Percentiles rank a stretch among this genome's conserved stretches.
These are phyloP conservation scores for Pulveroboletus frians DNA, from an alignment of 768 basidiomycete species.

Conservation along the genomic window DNA sequence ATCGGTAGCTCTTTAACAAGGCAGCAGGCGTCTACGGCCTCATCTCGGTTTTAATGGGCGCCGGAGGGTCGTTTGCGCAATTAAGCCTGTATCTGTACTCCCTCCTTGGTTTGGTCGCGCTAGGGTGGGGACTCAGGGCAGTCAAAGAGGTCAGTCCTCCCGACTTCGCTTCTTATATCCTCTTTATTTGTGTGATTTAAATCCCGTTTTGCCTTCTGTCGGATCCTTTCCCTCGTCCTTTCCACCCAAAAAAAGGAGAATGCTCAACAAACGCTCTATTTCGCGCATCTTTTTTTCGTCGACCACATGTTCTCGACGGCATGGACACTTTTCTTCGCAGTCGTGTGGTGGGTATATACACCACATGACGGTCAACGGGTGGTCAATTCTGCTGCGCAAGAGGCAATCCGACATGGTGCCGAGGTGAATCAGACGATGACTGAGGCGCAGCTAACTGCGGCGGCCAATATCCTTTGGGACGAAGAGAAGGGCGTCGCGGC, in stretches of 20 bases:
- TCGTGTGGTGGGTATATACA: constrained; percentile 86
- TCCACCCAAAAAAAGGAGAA: constrained; percentile 61
- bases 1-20: constrained; percentile 80
- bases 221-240: background rate
- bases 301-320: constrained; percentile 88
- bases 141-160: constrained; percentile 66
- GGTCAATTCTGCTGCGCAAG: constrained; percentile 82
- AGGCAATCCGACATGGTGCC: constrained; percentile 69
- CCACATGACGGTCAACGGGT: constrained; percentile 85
- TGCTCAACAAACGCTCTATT: constrained; percentile 74
- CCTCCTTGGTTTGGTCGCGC: constrained; percentile 68
- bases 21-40: constrained; percentile 97
- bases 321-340: constrained; percentile 90
- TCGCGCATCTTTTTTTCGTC: constrained; percentile 87
- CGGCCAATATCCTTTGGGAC: constrained; percentile 84
- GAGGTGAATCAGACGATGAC: constrained; percentile 51
- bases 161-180: background rate
- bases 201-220: background rate
- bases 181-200: constrained; percentile 9
- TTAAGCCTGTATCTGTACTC: constrained; percentile 93
- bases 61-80: constrained; percentile 91
- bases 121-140: constrained; percentile 85
- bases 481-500: constrained; percentile 82
- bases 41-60: constrained; percentile 83
- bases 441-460: constrained; percentile 57